Evolutionary conservation across 2,329 filamentous ascomycete genomes (phyloP).

Genomic region (Coleophoma crateriformis): DNA sequence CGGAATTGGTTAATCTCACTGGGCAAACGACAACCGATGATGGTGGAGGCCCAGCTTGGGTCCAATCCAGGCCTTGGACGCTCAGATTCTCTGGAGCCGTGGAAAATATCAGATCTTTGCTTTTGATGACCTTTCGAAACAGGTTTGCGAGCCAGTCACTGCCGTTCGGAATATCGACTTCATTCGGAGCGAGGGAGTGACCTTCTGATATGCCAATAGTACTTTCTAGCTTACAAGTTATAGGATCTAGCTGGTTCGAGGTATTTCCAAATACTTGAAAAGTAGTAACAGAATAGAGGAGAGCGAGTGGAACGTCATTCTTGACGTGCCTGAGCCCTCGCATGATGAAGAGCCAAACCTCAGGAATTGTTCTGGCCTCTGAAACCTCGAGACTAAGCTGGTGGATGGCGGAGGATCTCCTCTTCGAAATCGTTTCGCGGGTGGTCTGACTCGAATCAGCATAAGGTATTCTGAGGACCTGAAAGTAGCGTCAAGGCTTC

Average conservation of each 20-base stretch:
- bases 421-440: slow-evolving; percentile 27
- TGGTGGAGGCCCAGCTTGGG: slow-evolving; percentile 62
- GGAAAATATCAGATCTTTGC: slow-evolving; percentile 2
- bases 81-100: slow-evolving; percentile 34
- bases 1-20: slow-evolving; percentile 60
- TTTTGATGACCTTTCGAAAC: slow-evolving; percentile 3
- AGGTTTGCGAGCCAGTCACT: slow-evolving; percentile 1
- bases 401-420: slow-evolving; percentile 29
- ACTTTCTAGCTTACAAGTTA: slow-evolving; percentile 8
- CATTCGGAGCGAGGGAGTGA: slow-evolving; percentile 4
- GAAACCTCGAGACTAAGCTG: slow-evolving; percentile 26
- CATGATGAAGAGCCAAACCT: slow-evolving; percentile 25
- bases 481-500: no score
- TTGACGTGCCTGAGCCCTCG: slow-evolving; percentile 16
- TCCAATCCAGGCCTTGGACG: slow-evolving; percentile 53
- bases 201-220: slow-evolving; percentile 6
- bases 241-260: neutral
- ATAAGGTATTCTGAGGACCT: no score
- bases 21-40: slow-evolving; percentile 61
- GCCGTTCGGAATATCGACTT: slow-evolving; percentile 3
- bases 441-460: slow-evolving; percentile 19
- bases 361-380: slow-evolving; percentile 21
- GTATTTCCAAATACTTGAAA: neutral
- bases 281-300: slow-evolving; percentile 24
- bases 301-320: slow-evolving; percentile 24